These are phyloP conservation scores for Anthracocystis walkeri DNA, from an alignment of 1,284 basidiomycete species.

Conservation along the genomic window DNA sequence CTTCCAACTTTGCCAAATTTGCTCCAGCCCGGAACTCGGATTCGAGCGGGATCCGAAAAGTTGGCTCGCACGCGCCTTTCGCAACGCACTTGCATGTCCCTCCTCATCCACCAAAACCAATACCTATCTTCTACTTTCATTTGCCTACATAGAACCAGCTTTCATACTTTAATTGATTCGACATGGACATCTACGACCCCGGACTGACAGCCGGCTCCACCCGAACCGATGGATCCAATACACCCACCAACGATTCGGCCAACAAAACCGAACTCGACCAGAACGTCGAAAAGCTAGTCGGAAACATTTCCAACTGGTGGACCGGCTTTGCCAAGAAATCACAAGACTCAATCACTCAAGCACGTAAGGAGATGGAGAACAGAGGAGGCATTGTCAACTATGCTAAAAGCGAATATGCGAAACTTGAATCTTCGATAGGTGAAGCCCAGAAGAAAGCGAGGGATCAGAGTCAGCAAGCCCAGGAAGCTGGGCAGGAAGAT, in stretches of 20 bases:
- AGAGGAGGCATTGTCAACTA: slow-evolving; percentile 60
- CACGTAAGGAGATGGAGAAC: slow-evolving; percentile 53
- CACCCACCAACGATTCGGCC: slow-evolving; percentile 11
- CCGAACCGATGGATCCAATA: slow-evolving; percentile 19
- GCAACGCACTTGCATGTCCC: too few relatives aligned
- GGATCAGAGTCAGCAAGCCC: slow-evolving; percentile 34
- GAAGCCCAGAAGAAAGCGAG: slow-evolving; percentile 57
- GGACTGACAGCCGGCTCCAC: slow-evolving; percentile 21
- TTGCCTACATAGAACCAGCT: background rate
- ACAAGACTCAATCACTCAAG: slow-evolving; percentile 48
- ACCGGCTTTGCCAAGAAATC: slow-evolving; percentile 62
- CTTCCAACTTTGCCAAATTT: slow-evolving; percentile 6
- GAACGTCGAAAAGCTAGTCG: slow-evolving; percentile 61
- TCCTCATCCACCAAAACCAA: background rate
- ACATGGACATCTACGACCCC: slow-evolving; percentile 55
- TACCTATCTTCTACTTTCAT: background rate
- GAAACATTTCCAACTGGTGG: slow-evolving; percentile 66
- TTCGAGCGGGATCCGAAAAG: background rate
- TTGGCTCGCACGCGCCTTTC: slow-evolving; percentile 22
- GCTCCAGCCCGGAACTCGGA: slow-evolving; percentile 25
- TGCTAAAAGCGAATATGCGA: slow-evolving; percentile 52
- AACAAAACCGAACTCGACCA: slow-evolving; percentile 56
- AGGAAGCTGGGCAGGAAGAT: background rate
- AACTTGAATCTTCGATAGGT: slow-evolving; percentile 58
- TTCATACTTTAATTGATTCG: background rate